Conservation (phyloP, 2,329 filamentous ascomycete genomes). For the Fusarium dlaminii region DNA sequence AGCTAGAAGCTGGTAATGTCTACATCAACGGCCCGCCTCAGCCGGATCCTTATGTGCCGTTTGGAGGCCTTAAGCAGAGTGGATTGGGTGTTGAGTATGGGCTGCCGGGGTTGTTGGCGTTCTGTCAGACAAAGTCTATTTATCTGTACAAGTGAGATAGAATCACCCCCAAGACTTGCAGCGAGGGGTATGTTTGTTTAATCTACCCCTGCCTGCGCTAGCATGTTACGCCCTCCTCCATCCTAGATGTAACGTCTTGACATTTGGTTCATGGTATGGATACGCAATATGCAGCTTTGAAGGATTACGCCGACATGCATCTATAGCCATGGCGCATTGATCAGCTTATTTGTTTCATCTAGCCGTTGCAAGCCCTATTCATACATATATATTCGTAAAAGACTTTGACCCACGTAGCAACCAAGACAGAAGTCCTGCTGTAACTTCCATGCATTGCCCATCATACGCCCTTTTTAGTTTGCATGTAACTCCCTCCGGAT, state of each 20-base stretch:
- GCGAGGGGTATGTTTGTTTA: neutral
- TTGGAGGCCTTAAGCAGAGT: conserved; percentile 5
- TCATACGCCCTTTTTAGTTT: neutral
- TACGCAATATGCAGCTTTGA: neutral
- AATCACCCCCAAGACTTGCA: neutral
- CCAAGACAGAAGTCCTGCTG: neutral
- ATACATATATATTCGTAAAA: neutral
- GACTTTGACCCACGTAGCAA: neutral
- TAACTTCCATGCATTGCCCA: neutral
- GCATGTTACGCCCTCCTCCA: neutral
- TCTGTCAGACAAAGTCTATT: neutral
- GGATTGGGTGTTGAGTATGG: conserved; percentile 1
- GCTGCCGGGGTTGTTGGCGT: neutral
- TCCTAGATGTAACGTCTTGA: neutral
- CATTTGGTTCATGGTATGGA: neutral
- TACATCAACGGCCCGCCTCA: conserved; percentile 6
- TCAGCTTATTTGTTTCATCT: neutral
- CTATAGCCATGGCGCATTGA: neutral
- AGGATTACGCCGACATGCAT: neutral
- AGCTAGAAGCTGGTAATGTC: neutral
- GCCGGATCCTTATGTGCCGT: neutral
- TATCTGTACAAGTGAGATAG: conserved; percentile 4
- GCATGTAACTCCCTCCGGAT: neutral
- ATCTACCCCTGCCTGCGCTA: neutral
- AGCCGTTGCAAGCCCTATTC: neutral